Conservation (phyloP, 192 early-diverging fungal species). For the Coemansia sp. region DNA sequence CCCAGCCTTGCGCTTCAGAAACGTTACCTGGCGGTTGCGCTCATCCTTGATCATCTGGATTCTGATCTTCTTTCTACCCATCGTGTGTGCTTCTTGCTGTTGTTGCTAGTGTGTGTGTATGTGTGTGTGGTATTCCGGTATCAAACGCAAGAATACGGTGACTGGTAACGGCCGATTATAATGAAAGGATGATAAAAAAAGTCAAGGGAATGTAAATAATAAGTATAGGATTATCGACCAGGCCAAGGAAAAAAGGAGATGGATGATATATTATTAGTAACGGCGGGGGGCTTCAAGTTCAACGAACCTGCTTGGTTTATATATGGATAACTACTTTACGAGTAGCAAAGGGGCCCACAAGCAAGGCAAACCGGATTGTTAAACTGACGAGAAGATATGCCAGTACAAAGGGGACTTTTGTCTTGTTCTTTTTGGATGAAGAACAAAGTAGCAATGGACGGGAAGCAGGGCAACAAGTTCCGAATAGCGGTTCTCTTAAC, state of each 20-base stretch:
- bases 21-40: conserved; percentile 91
- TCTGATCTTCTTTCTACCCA: conserved; percentile 96
- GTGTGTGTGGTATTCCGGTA: conserved; percentile 4
- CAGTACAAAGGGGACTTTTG: not conserved
- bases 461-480: not conserved
- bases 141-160: not conserved
- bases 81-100: conserved; percentile 33
- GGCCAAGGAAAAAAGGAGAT: not conserved
- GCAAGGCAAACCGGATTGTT: not conserved
- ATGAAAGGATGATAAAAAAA: not conserved
- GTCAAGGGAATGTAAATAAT: not conserved
- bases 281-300: not conserved
- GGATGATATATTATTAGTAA: not conserved
- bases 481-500: not conserved
- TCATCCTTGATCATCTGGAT: conserved; percentile 89
- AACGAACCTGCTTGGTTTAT: not conserved
- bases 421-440: conserved; percentile 1
- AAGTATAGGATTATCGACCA: not conserved
- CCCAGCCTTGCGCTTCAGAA: conserved; percentile 91
- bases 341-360: not conserved
- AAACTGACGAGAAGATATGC: not conserved
- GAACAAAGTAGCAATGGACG: not conserved
- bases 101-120: not conserved
- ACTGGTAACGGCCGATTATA: not conserved
- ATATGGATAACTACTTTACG: not conserved